Conservation (phyloP, 345 rosid species). For the Mallotus nudiflorus region DNA sequence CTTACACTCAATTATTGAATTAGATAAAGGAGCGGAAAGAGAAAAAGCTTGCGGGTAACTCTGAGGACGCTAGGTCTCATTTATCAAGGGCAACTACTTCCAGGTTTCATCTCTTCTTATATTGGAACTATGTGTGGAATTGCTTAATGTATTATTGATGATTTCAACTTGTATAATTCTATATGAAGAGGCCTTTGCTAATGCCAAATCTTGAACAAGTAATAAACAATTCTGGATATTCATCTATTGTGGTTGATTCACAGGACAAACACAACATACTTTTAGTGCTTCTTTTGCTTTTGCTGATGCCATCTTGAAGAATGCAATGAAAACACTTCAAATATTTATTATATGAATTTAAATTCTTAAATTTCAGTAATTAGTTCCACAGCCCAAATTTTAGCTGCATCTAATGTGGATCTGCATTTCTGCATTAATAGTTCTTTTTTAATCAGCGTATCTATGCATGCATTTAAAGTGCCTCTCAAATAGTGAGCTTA, state of each 20-base stretch:
- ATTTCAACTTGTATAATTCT: neutral
- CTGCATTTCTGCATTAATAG: neutral
- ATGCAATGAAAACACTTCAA: neutral
- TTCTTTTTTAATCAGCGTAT: neutral
- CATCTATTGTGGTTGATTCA: neutral
- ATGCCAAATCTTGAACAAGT: neutral
- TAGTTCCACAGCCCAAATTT: neutral
- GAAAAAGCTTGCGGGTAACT: constrained; percentile 49
- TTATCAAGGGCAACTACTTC: constrained; percentile 76
- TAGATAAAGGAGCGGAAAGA: constrained; percentile 85
- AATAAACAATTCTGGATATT: neutral
- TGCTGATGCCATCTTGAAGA: neutral
- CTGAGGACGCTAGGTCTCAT: constrained; percentile 68
- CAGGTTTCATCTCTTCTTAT: constrained; percentile 46
- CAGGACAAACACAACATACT: neutral
- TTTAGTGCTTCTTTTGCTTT: no score
- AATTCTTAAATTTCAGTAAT: neutral
- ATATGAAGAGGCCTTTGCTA: neutral
- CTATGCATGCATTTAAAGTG: no score
- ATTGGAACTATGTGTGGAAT: neutral
- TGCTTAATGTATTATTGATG: neutral
- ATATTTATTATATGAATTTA: neutral
- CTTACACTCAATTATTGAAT: constrained; percentile 26
- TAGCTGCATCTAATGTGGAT: neutral
- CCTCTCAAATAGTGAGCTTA: no score